Conservation (phyloP, 1,284 basidiomycete species). For the Hemileia vastatrix region DNA sequence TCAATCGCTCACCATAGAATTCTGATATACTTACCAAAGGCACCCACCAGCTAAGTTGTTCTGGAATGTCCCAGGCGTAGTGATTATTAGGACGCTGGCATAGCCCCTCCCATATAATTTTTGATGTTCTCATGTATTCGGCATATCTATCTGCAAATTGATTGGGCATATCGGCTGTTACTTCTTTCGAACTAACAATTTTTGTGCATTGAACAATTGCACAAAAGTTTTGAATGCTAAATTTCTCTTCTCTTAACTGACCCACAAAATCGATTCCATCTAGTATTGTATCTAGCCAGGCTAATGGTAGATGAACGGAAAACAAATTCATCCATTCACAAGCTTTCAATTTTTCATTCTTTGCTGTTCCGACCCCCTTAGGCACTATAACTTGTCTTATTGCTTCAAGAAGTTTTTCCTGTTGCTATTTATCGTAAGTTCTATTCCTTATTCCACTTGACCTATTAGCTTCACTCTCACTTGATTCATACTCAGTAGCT, state of each 20-base stretch:
- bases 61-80: slow-evolving; percentile 23
- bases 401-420: too few relatives aligned
- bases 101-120: not conserved
- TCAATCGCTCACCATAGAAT: slow-evolving; percentile 21
- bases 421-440: too few relatives aligned
- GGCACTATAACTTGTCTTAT: too few relatives aligned
- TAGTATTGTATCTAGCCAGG: slow-evolving; percentile 4
- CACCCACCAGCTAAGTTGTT: slow-evolving; percentile 23
- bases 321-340: slow-evolving; percentile 24
- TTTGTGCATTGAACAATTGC: slow-evolving; percentile 21
- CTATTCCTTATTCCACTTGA: too few relatives aligned
- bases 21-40: slow-evolving; percentile 23
- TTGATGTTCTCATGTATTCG: slow-evolving; percentile 6
- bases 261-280: not conserved
- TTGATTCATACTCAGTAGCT: too few relatives aligned
- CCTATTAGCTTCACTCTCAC: too few relatives aligned
- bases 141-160: slow-evolving; percentile 4
- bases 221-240: slow-evolving; percentile 8
- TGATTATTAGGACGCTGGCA: slow-evolving; percentile 22
- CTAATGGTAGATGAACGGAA: slow-evolving; percentile 23
- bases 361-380: slow-evolving; percentile 15
- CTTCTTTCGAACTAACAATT: slow-evolving; percentile 3
- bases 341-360: slow-evolving; percentile 25
- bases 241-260: not conserved
- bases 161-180: slow-evolving; percentile 6